Base-by-base conservation (phyloP, 1,284 basidiomycete genomes). In the Ustilago xerochloae region DNA sequence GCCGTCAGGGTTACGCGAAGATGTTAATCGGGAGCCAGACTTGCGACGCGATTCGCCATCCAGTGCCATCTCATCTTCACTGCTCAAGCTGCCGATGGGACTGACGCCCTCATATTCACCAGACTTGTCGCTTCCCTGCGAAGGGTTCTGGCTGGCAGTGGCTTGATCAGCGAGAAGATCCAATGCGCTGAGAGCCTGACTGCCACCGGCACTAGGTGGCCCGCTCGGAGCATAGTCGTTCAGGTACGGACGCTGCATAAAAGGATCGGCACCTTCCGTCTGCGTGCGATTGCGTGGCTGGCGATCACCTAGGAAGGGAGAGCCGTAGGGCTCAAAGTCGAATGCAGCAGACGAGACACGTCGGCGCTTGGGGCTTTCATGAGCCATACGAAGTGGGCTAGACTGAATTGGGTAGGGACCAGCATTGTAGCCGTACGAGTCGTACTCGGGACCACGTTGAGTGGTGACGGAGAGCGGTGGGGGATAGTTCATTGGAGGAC, bases 81-180 rank as follows among this genome's bases (percentile, higher is more conserved):
- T 75, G 47, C 68, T 75, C 13, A 75, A 47, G 29, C 68, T 75
- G 39, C 68, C 68, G 29, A 75, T 64, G n/a, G 68, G 68, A 18
- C 68, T 71, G 35, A 71, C 72, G 20, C 63, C 72, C 18, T 65
- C 73, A 54, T 71, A 71, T 38, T 66, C 73, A 20, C 58, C 67
- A 8, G 73, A 80, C 32, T 64, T 66, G 43, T 80, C 79, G 39
- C 75, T 79, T 15, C 70, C 75, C 64, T 79, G 74, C 32, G 74
- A 75, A 32, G 79, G 78, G 22, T 80, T 77, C 49, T 82, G 81
- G 51, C 71, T 76, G 6, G 81, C 77, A 2, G 81, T 81, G 8
- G 83, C 83, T 55, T 84, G 83, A 50, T 84, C 81, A 16, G 83
- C 83, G 10, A 84, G 78, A 53, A 84, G 53, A 59, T 84, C 83